A percentile compares a stretch with the other conserved stretches of the same genome.
Conservation (phyloP, 768 basidiomycete genomes). For the Suillus weaverae region DNA sequence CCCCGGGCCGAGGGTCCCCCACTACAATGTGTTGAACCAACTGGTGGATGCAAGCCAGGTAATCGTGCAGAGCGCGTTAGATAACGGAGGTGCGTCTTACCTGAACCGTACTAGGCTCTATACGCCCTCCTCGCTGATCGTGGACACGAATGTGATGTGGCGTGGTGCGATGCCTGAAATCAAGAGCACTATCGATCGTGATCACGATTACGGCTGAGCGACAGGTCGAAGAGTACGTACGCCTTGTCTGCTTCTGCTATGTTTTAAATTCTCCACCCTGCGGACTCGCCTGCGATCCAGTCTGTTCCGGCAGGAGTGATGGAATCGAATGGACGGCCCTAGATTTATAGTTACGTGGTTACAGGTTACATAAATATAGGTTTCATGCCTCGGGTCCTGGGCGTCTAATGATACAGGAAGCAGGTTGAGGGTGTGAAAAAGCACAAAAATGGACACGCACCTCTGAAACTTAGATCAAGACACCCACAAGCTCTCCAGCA, state of each 20-base stretch:
- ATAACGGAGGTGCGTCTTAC: slow-evolving; percentile 16
- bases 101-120: slow-evolving; percentile 47
- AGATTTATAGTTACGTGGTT: no score
- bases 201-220: background rate
- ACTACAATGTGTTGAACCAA: slow-evolving; percentile 28
- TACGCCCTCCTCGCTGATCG: slow-evolving; percentile 32
- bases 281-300: no score
- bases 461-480: background rate
- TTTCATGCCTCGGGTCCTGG: no score
- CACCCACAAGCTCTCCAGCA: background rate
- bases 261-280: no score
- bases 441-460: background rate
- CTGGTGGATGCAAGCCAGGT: slow-evolving; percentile 6
- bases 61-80: background rate
- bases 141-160: slow-evolving; percentile 48
- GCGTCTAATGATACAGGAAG: no score
- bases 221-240: no score
- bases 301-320: no score
- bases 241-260: no score
- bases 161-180: slow-evolving; percentile 42
- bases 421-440: no score
- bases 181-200: slow-evolving; percentile 25
- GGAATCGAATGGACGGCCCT: background rate
- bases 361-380: no score
- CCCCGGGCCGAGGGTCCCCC: no score